A percentile compares a stretch with the other conserved stretches of the same genome.
Conservation (phyloP, 129 eudicot genomes). For the Artemisia tridentata region DNA sequence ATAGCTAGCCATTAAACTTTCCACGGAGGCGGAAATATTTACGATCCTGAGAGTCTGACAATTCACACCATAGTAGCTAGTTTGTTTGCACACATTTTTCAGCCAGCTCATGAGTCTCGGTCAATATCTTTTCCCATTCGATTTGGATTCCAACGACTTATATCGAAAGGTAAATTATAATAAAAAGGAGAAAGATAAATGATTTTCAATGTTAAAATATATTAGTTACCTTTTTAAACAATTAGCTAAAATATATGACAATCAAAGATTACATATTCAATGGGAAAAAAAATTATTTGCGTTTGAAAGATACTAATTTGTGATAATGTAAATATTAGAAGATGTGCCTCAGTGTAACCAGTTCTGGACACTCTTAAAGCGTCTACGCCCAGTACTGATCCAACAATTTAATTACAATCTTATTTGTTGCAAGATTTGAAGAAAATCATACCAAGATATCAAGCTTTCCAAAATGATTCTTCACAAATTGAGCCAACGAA, state of each 20-base stretch:
- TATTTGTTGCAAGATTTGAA: not conserved
- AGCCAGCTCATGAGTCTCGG: slow-evolving; percentile 38
- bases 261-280: too few relatives aligned
- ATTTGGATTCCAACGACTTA: not conserved
- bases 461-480: slow-evolving; percentile 54
- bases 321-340: too few relatives aligned
- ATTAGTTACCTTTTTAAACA: too few relatives aligned
- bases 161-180: not conserved
- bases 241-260: too few relatives aligned
- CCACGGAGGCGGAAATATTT: slow-evolving; percentile 53
- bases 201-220: too few relatives aligned
- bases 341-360: too few relatives aligned
- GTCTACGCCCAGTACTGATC: slow-evolving; percentile 33
- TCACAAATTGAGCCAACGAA: slow-evolving; percentile 52
- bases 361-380: slow-evolving; percentile 24
- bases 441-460: slow-evolving; percentile 55
- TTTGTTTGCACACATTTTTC: slow-evolving; percentile 56
- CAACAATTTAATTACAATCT: slow-evolving; percentile 20
- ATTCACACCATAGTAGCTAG: slow-evolving; percentile 51
- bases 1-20: slow-evolving; percentile 10
- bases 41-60: slow-evolving; percentile 69
- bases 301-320: too few relatives aligned
- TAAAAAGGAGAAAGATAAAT: too few relatives aligned
- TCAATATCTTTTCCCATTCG: slow-evolving; percentile 27
- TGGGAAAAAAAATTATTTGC: too few relatives aligned